phyloP scores from a whole-genome alignment of 2,329 filamentous ascomycete species.

The Trichoderma guizhouense region DNA sequence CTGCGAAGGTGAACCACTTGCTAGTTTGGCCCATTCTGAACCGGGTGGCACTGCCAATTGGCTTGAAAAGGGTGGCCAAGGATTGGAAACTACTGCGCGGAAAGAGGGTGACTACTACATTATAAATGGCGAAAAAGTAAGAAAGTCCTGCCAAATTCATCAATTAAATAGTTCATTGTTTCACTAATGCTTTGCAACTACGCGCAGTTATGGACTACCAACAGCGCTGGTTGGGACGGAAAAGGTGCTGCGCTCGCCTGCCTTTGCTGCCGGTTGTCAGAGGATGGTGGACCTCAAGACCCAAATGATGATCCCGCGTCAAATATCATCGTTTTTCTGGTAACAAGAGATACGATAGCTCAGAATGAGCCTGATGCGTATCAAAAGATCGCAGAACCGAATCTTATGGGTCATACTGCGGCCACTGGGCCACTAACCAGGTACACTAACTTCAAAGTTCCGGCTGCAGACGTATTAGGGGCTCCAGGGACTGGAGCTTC shows the following conservation, averaged over 20 bases:
- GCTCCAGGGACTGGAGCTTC: background rate
- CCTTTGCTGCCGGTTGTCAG: background rate
- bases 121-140: background rate
- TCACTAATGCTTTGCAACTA: background rate
- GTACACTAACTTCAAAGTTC: slow-evolving; percentile 1
- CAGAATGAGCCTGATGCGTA: background rate
- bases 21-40: background rate
- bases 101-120: background rate
- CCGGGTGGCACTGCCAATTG: slow-evolving; percentile 4
- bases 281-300: background rate
- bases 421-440: background rate
- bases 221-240: background rate
- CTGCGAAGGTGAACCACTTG: background rate
- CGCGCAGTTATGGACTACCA: background rate
- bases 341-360: background rate
- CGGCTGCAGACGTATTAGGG: background rate
- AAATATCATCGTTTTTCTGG: background rate
- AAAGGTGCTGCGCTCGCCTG: background rate
- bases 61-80: slow-evolving; percentile 5
- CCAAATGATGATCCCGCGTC: background rate
- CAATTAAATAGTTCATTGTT: background rate
- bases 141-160: background rate
- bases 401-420: slow-evolving; percentile 4
- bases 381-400: background rate
- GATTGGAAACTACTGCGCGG: background rate